Base-by-base conservation (phyloP, 2,329 filamentous ascomycete species). In the Mariannaea sp. region DNA sequence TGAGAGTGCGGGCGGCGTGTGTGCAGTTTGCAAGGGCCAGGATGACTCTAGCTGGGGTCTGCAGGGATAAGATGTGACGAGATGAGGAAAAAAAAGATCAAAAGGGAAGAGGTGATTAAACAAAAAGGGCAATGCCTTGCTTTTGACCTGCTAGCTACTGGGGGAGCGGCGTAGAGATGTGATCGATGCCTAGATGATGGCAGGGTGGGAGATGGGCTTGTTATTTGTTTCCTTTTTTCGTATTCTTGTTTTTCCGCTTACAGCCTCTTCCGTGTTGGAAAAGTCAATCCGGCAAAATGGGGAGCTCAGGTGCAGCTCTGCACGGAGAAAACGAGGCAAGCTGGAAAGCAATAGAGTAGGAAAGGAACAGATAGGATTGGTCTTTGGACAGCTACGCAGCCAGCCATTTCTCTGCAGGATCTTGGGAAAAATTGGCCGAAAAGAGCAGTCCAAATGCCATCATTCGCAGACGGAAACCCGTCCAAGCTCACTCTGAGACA, bases 61-160 rank as follows among this genome's bases (percentile, higher is more conserved):
- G 50, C 59, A 61, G 49, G 60, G 60, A 46, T 55, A 16, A 36
- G 38, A 41, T 32, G 45, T 42, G 42, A 53, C 13, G 29, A 32
- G 29, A 32, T 32, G 17, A 40, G 41, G 16, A 47, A 20, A 17
- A 24, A 14, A 12, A 30, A 14, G 44, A 39, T 46, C 19, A 42
- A 10, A 14, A 29, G 32, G 22, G 29, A 14, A 7, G 19, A 17
- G 27, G 29, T 19, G 41, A 32, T n/a, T 35, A 42, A 36, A 20
- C 30, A 36, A 16, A n/a, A n/a, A n/a, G n/a, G n/a, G n/a, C n/a
- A n/a, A n/a, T n/a, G n/a, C n/a, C n/a, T n/a, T n/a, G n/a, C n/a
- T n/a, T n/a, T n/a, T n/a, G n/a, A n/a, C n/a, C n/a, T n/a, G n/a
- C n/a, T n/a, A n/a, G n/a, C n/a, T n/a, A n/a, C n/a, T n/a, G n/a